A percentile compares a stretch with the other conserved stretches of the same genome.
phyloP scores from a whole-genome alignment of 257 asterid genomes.

The Echites panduratus region DNA sequence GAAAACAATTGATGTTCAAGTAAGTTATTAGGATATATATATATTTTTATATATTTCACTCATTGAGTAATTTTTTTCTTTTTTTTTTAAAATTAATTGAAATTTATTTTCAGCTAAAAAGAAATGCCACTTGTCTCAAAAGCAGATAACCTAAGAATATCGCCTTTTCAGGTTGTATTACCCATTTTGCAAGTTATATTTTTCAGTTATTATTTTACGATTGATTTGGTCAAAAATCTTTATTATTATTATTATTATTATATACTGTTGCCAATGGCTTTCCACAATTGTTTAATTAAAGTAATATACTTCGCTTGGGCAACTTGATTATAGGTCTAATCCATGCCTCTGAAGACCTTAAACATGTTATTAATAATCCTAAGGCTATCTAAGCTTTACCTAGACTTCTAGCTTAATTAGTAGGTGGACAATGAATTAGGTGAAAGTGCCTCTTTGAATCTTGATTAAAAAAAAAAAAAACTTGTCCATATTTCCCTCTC shows the following conservation, averaged over 20 bases:
- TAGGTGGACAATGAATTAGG: slow-evolving; percentile 10
- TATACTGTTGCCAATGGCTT: not conserved
- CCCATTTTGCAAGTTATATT: not conserved
- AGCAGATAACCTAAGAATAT: not conserved
- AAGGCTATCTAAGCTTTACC: not conserved
- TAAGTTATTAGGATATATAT: slow-evolving; percentile 10
- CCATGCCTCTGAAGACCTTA: not conserved
- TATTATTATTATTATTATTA: not conserved
- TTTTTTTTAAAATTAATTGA: too few species aligned
- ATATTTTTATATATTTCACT: too few species aligned
- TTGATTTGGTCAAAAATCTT: not conserved
- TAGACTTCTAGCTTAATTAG: not conserved
- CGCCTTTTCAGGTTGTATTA: not conserved
- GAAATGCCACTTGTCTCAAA: slow-evolving; percentile 1
- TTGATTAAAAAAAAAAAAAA: not conserved
- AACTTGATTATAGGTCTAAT: not conserved
- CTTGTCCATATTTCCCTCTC: not conserved
- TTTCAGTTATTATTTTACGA: not conserved
- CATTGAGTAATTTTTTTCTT: slow-evolving; percentile 23
- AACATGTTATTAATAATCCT: not conserved
- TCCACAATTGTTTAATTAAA: not conserved
- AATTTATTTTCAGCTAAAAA: slow-evolving; percentile 13
- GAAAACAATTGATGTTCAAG: slow-evolving; percentile 15
- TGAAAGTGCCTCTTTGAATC: not conserved
- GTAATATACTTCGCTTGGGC: not conserved